Percentiles rank a stretch among this genome's conserved stretches.
phyloP scores from a whole-genome alignment of 2,329 filamentous ascomycete genomes.

The Colletotrichum musicola region DNA sequence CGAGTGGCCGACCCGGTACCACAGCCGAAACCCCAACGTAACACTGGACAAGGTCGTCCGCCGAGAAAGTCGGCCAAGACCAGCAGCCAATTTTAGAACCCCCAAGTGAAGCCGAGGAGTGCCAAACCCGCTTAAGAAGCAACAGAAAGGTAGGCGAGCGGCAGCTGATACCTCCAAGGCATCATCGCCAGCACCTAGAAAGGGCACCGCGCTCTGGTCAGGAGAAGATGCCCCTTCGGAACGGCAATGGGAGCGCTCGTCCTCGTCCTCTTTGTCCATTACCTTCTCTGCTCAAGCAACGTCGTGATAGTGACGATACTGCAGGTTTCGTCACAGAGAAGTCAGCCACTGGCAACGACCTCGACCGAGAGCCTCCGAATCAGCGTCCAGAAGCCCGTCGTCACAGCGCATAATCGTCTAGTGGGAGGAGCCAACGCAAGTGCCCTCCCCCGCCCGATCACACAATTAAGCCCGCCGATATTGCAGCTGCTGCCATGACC shows the following conservation, averaged over 20 bases:
- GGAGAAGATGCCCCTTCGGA: background rate
- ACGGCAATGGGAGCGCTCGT: background rate
- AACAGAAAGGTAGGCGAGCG: slow-evolving; percentile 5
- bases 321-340: slow-evolving; percentile 20
- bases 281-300: background rate
- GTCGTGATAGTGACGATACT: slow-evolving; percentile 28
- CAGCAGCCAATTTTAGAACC: slow-evolving; percentile 13
- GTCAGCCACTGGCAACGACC: background rate
- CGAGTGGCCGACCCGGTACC: slow-evolving; percentile 2
- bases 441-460: slow-evolving; percentile 6
- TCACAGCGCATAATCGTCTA: slow-evolving; percentile 29
- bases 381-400: slow-evolving; percentile 1
- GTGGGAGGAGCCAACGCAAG: background rate
- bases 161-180: slow-evolving; percentile 23
- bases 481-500: slow-evolving; percentile 20
- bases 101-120: slow-evolving; percentile 11
- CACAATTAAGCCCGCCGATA: slow-evolving; percentile 28
- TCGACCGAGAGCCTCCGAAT: background rate
- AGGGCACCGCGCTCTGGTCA: background rate
- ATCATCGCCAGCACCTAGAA: slow-evolving; percentile 27
- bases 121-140: background rate
- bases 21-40: background rate
- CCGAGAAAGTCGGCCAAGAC: background rate
- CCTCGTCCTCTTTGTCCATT: background rate
- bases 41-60: background rate